Percentiles rank a stretch among this genome's conserved stretches.
phyloP scores from a whole-genome alignment of 495 filamentous ascomycete genomes.

The Xylaria sp. region DNA sequence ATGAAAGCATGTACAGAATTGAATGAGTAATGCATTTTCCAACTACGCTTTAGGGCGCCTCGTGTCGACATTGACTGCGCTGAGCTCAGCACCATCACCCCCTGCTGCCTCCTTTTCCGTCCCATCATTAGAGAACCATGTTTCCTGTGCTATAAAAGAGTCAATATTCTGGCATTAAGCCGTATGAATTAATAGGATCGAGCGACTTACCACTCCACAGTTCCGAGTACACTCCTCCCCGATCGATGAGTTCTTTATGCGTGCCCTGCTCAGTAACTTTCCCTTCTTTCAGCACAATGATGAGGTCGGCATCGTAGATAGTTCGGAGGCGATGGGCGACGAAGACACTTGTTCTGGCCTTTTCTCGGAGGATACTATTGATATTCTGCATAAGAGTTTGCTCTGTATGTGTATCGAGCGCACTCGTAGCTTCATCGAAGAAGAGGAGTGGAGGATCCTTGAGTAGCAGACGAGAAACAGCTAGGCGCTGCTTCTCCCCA shows the following conservation, averaged over 20 bases:
- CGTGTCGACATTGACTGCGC: background rate
- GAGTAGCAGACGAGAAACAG: slow-evolving; percentile 82
- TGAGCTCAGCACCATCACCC: slow-evolving; percentile 11
- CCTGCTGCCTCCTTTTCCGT: slow-evolving; percentile 37
- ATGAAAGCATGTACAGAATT: background rate
- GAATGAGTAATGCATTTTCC: background rate
- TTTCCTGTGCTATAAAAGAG: slow-evolving; percentile 51
- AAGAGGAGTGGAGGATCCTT: slow-evolving; percentile 94
- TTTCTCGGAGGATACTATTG: slow-evolving; percentile 90
- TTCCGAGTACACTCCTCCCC: slow-evolving; percentile 82
- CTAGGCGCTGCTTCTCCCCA: slow-evolving; percentile 94
- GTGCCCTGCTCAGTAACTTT: slow-evolving; percentile 85
- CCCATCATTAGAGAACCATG: slow-evolving; percentile 47
- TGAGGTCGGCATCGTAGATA: slow-evolving; percentile 92
- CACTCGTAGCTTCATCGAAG: slow-evolving; percentile 98
- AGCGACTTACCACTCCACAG: slow-evolving; percentile 81
- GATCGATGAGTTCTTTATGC: slow-evolving; percentile 81
- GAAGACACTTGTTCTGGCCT: slow-evolving; percentile 88
- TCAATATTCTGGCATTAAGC: slow-evolving; percentile 27
- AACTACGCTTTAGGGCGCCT: background rate
- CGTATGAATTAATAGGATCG: background rate
- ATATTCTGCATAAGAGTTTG: slow-evolving; percentile 91
- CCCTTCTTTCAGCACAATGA: slow-evolving; percentile 88
- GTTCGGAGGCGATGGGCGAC: slow-evolving; percentile 91
- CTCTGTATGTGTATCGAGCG: slow-evolving; percentile 95